phyloP scores from a whole-genome alignment of 2,329 filamentous ascomycete species.

The Fusarium hostae region DNA sequence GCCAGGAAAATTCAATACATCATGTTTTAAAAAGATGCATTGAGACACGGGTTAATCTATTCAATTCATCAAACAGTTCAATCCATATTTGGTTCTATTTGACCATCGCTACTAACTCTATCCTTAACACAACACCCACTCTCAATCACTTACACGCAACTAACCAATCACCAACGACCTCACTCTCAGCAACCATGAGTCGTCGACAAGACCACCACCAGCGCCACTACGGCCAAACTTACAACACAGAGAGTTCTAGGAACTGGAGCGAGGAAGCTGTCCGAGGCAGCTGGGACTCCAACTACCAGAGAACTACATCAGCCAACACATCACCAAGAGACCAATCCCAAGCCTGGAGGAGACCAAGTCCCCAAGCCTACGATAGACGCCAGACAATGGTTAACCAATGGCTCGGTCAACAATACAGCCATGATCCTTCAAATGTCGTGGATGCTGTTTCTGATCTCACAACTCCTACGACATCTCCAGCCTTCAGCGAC shows the following conservation, averaged over 20 bases:
- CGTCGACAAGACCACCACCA: constrained; percentile 31
- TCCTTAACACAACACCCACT: neutral
- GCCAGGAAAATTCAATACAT: constrained; percentile 21
- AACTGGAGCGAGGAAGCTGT: constrained; percentile 46
- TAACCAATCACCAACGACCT: constrained; percentile 15
- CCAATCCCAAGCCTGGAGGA: constrained; percentile 28
- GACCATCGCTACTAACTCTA: neutral
- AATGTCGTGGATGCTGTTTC: constrained; percentile 33
- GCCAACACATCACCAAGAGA: constrained; percentile 35
- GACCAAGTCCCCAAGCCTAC: constrained; percentile 28
- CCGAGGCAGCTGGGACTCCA: constrained; percentile 43
- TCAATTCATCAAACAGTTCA: constrained; percentile 3
- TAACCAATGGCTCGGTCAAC: constrained; percentile 43
- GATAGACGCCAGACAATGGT: constrained; percentile 38
- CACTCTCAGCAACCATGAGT: constrained; percentile 33
- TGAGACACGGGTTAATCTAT: constrained; percentile 2
- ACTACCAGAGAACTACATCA: constrained; percentile 36
- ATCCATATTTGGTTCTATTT: neutral
- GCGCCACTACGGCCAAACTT: constrained; percentile 10
- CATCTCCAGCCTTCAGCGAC: constrained; percentile 44
- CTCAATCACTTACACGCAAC: constrained; percentile 28
- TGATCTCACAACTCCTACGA: constrained; percentile 40
- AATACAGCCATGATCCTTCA: constrained; percentile 33
- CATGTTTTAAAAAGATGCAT: constrained; percentile 4
- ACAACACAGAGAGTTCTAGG: constrained; percentile 39